These are phyloP conservation scores for Solanum chiquidenum DNA, from an alignment of 257 asterid species.

Conservation along the genomic window DNA sequence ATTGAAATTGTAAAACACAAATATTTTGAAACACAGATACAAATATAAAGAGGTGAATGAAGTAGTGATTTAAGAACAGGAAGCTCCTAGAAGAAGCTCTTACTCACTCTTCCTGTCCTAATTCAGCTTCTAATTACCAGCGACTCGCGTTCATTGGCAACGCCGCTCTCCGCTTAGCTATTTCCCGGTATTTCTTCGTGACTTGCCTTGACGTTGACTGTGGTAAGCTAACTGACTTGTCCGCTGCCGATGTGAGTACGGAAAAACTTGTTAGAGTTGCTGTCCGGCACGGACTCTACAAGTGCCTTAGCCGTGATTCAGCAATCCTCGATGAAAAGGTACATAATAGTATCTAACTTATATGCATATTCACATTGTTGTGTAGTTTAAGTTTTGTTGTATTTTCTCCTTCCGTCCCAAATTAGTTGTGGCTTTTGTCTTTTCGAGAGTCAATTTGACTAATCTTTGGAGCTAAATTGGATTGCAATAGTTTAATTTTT, in stretches of 20 bases:
- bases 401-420: background rate
- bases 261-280: constrained; percentile 88
- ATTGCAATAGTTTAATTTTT: background rate
- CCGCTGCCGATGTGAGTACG: constrained; percentile 65
- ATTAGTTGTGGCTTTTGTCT: background rate
- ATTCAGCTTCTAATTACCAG: background rate
- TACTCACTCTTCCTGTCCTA: background rate
- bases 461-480: background rate
- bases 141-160: background rate
- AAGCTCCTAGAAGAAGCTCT: background rate
- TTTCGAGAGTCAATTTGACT: background rate
- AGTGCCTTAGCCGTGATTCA: constrained; percentile 49
- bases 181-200: constrained; percentile 28
- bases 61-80: background rate
- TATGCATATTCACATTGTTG: background rate
- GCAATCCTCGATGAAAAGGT: background rate
- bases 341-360: background rate
- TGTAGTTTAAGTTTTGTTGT: background rate
- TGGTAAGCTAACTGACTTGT: constrained; percentile 55
- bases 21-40: background rate
- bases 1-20: background rate
- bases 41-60: background rate
- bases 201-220: constrained; percentile 39
- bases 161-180: background rate
- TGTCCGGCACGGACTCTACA: constrained; percentile 43